A percentile compares a stretch with the other conserved stretches of the same genome.
Evolutionary conservation across 345 rosid species (phyloP).

Genomic region (Hypericum perforatum): DNA sequence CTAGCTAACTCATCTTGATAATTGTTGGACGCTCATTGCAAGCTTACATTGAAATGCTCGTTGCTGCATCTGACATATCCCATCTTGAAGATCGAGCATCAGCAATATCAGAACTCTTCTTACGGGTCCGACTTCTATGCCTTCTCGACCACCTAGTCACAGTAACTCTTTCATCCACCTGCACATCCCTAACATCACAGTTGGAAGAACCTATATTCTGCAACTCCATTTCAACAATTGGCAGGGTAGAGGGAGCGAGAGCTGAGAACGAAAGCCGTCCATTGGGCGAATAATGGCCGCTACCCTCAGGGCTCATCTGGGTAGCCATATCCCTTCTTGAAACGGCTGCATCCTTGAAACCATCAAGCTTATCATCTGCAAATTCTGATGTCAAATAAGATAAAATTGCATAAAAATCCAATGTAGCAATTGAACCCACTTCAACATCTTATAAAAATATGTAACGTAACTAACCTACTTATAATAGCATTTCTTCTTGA

Average conservation of each 20-base stretch:
- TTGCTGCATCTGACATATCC: conserved; percentile 51
- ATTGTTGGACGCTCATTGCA: too few species aligned
- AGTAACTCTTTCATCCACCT: conserved; percentile 79
- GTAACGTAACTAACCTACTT: too few species aligned
- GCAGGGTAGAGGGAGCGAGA: conserved; percentile 41
- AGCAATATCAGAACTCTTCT: conserved; percentile 46
- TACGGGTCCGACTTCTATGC: conserved; percentile 35
- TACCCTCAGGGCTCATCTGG: conserved; percentile 86
- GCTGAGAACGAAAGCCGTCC: conserved; percentile 40
- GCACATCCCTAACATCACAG: conserved; percentile 67
- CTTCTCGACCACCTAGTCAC: conserved; percentile 88
- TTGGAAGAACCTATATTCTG: conserved; percentile 35
- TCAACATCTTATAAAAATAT: too few species aligned
- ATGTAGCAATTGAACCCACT: too few species aligned
- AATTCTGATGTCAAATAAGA: conserved; percentile 18
- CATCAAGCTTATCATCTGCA: conserved; percentile 43
- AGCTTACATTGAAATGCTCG: conserved; percentile 47
- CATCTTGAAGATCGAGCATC: conserved; percentile 46
- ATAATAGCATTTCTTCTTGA: too few species aligned
- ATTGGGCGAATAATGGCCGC: conserved; percentile 51
- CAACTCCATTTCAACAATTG: conserved; percentile 34
- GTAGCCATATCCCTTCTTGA: conserved; percentile 98
- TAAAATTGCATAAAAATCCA: neutral
- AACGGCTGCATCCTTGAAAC: conserved; percentile 47
- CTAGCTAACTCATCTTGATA: too few species aligned